Evolutionary conservation across 768 basidiomycete species (phyloP), one percentile per base, ranked within the genome.

Genomic region (Kwoniella mangroviensis): DNA sequence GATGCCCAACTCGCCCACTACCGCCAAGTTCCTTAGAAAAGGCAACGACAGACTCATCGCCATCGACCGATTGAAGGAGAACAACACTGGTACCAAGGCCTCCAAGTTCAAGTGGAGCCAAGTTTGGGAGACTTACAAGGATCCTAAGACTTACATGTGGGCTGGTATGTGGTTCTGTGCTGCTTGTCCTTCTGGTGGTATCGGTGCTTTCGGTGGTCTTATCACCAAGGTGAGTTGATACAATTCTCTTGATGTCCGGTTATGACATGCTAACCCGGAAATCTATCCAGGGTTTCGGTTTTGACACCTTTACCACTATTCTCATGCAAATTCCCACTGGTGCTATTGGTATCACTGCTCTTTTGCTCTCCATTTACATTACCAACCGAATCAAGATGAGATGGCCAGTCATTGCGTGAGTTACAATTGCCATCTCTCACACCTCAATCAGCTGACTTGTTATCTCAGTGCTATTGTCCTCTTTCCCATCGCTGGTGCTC

Each of bases 41-140:
- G 80, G 80, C 24, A 73, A 82, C 66, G 78, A 82, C 70, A 42
- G 79, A 34, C 57, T 79, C 19, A 82, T 82, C 72, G 81, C 81
- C 52, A 64, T 82, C 61, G 81, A 82, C 56, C 73, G 81, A 61
- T 63, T 82, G 40, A 73, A 71, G 65, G 79, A 77, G 71, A 82
- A 82, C 72, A 80, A 80, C 76, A 80, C 79, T 22, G 81, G 79
- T 68, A 80, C 77, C 58, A 79, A 79, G 61, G 61, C 70, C 6
- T 74, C 69, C 63, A 71, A 69, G 21, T 81, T 73, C 72, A 78
- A 81, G 63, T 79, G 79, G 80, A 51, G 63, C 26, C 80, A 81
- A 62, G 67, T 79, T 63, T 69, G 71, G 73, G 80, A 81, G 71
- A 75, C 77, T 22, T 77, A 76, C 69, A 61, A 43, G 22, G 80